phyloP scores from a whole-genome alignment of 2,329 filamentous ascomycete species.

The Neospermospora avenae region DNA sequence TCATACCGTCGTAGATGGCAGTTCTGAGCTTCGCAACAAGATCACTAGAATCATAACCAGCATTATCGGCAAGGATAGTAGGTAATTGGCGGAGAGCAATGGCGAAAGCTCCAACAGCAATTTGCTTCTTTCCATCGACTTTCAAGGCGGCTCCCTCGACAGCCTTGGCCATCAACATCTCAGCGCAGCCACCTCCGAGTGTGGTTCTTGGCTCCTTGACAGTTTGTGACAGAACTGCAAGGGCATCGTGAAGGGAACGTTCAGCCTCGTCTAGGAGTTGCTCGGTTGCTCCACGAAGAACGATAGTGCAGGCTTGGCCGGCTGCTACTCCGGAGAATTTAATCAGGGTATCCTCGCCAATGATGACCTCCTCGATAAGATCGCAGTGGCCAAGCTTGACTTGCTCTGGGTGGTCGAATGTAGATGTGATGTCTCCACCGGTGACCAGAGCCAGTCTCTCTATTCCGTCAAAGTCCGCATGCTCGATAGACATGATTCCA shows the following conservation, averaged over 20 bases:
- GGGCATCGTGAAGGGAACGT: conserved; percentile 89
- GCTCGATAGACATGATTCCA: conserved; percentile 97
- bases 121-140: conserved; percentile 92
- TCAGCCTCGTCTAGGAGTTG: conserved; percentile 97
- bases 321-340: conserved; percentile 95
- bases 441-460: conserved; percentile 93
- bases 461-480: conserved; percentile 97
- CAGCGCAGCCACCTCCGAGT: conserved; percentile 90
- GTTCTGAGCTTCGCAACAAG: conserved; percentile 88
- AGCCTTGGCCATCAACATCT: conserved; percentile 99
- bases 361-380: conserved; percentile 95
- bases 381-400: conserved; percentile 96
- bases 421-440: conserved; percentile 94
- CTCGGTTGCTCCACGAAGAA: conserved; percentile 92
- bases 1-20: conserved; percentile 92
- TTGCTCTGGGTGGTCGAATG: conserved; percentile 95
- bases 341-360: conserved; percentile 95
- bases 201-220: conserved; percentile 93
- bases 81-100: conserved; percentile 87
- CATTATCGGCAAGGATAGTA: conserved; percentile 96
- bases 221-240: conserved; percentile 94
- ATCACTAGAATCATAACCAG: conserved; percentile 91
- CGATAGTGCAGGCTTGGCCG: conserved; percentile 92
- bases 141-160: conserved; percentile 92
- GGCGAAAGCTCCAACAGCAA: conserved; percentile 88